A percentile compares a stretch with the other conserved stretches of the same genome.
Conservation (phyloP, 108 stramenopile species). For the Skeletonema potamos region DNA sequence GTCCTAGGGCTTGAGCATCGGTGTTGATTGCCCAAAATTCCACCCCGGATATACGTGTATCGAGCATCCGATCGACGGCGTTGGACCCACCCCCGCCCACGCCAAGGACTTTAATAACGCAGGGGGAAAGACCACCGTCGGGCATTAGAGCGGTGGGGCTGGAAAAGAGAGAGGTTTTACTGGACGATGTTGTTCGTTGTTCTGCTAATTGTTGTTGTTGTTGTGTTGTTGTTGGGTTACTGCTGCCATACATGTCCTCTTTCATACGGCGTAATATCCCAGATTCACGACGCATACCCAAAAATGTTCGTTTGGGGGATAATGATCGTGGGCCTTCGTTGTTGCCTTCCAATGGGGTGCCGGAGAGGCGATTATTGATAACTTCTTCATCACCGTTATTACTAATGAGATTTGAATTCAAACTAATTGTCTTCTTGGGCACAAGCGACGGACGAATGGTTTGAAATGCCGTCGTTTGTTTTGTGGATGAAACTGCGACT, state of each 20-base stretch:
- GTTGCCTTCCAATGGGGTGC: not conserved
- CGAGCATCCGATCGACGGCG: slow-evolving; percentile 87
- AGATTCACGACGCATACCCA: slow-evolving; percentile 42
- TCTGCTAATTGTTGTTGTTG: not conserved
- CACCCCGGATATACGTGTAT: slow-evolving; percentile 79
- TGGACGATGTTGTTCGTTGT: not conserved
- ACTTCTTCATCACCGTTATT: not conserved
- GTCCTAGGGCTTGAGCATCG: slow-evolving; percentile 83
- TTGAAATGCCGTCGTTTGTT: not conserved
- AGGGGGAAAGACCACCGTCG: slow-evolving; percentile 69
- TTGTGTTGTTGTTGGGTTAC: not conserved
- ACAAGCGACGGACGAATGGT: not conserved
- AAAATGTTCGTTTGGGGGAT: slow-evolving; percentile 28
- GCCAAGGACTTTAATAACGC: slow-evolving; percentile 74
- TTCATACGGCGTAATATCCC: slow-evolving; percentile 31
- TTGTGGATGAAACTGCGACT: not conserved
- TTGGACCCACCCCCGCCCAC: slow-evolving; percentile 78
- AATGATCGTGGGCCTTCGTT: not conserved
- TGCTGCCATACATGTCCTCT: not conserved
- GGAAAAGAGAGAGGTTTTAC: not conserved
- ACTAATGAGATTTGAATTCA: not conserved
- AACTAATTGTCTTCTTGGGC: not conserved
- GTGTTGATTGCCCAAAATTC: slow-evolving; percentile 93
- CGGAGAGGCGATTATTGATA: no score
- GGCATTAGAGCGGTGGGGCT: slow-evolving; percentile 49